These are phyloP conservation scores for Pleurotus pulmonarius DNA, from an alignment of 768 basidiomycete species.

Conservation along the genomic window DNA sequence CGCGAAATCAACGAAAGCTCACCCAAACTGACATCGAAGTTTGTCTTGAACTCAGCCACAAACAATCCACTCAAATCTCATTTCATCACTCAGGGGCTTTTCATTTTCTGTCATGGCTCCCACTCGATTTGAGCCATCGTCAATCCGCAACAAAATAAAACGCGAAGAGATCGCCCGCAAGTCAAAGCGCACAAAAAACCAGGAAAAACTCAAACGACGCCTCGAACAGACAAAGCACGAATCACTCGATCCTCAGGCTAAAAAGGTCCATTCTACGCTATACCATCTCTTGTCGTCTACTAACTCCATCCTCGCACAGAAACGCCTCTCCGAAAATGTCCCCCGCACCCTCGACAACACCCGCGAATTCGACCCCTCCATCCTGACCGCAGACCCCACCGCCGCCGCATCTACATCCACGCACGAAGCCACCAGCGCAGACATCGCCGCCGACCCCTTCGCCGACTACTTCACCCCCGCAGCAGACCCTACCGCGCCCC, in stretches of 20 bases:
- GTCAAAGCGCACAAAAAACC: conserved; percentile 71
- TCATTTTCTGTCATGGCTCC: conserved; percentile 41
- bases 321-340: conserved; percentile 80
- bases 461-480: conserved; percentile 70
- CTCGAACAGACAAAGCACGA: conserved; percentile 78
- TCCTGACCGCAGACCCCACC: conserved; percentile 51
- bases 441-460: conserved; percentile 74
- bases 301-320: conserved; percentile 35
- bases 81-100: too few relatives aligned
- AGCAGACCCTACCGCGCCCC: conserved; percentile 67
- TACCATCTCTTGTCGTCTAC: not conserved
- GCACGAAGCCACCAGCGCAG: conserved; percentile 58
- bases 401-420: conserved; percentile 27
- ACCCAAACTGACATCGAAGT: too few relatives aligned
- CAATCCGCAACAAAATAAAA: conserved; percentile 87
- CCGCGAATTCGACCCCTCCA: conserved; percentile 77
- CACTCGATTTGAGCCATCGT: conserved; percentile 54
- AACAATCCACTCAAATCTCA: too few relatives aligned
- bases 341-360: conserved; percentile 93
- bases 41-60: too few relatives aligned
- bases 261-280: conserved; percentile 49
- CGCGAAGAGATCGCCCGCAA: conserved; percentile 75
- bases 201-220: conserved; percentile 77
- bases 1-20: not conserved
- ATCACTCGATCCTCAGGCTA: conserved; percentile 67